phyloP scores from a whole-genome alignment of 441 rosid species.

The Breynia disticha region DNA sequence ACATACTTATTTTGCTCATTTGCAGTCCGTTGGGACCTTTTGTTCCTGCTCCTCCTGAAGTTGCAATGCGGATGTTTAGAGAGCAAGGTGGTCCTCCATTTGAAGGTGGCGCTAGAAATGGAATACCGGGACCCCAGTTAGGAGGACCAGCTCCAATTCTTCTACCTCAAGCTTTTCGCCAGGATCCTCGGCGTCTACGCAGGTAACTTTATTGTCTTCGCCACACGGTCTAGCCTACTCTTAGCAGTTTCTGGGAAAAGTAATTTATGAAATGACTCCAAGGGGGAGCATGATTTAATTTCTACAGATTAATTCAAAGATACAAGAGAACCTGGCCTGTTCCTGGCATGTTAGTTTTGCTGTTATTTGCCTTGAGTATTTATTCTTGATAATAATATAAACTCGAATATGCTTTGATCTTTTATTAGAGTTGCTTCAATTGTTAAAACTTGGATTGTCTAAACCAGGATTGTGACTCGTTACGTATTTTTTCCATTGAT shows the following conservation, averaged over 20 bases:
- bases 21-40: constrained; percentile 97
- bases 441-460: too few species aligned
- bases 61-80: constrained; percentile 90
- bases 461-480: too few species aligned
- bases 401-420: too few species aligned
- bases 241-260: not conserved
- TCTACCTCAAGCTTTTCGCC: constrained; percentile 58
- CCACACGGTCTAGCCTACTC: not conserved
- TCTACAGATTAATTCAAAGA: too few species aligned
- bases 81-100: constrained; percentile 76
- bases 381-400: too few species aligned
- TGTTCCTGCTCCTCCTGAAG: constrained; percentile 97
- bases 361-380: too few species aligned
- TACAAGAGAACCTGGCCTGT: too few species aligned
- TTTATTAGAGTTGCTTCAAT: too few species aligned
- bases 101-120: constrained; percentile 69
- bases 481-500: too few species aligned
- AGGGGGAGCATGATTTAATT: too few species aligned
- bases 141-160: constrained; percentile 72
- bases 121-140: constrained; percentile 48
- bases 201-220: constrained; percentile 38
- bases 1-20: constrained; percentile 18
- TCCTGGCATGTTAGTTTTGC: too few species aligned
- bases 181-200: constrained; percentile 91
- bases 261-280: too few species aligned